Evolutionary conservation across 164 flowering plant genomes (phyloP), one percentile per base, ranked within the genome.

Genomic region (Aristolochia contorta): DNA sequence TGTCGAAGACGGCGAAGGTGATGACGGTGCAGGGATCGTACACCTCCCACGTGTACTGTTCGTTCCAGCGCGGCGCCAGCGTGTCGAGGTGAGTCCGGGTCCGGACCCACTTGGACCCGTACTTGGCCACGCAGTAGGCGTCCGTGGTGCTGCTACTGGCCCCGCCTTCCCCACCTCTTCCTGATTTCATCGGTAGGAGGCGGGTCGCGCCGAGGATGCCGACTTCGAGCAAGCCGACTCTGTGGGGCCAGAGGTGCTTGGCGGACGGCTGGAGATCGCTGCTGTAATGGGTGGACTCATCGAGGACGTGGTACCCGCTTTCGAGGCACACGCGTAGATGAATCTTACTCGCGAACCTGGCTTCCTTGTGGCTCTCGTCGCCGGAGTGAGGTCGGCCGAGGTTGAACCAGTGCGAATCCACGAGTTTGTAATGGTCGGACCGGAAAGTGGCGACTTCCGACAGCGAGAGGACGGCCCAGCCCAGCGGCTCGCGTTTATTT

Each of bases 1-100:
- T 87, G 62, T 90, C 90, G 58, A 90, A 85, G 13, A 90, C 95
- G 0, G 86, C 92, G 30, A 90, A 47, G 21, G 97, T 87, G 73
- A 90, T 80, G 13, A 87, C 97, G 13, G 97, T 90, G 66, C 92
- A 90, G 0, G 92, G 91, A 58, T 90, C 97, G 56, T 73, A 55
- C 6, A 90, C 95, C 45, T 85, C 88, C 97, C 97, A 90, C 12
- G 90, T 87, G 70, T 87, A 87, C 75, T 90, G 95, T 77, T 90
- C 95, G 47, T 90, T 77, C 97, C 97, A 90, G 1, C 73, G 67
- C 47, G 97, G 97, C 20, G 63, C 20, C 43, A 82, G 67, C 0
- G 81, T 79, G 77, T 85, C 78, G 18, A 89, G 74, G 2, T 81
- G 73, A 0, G 95, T 90, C 60, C 97, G 64, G 47, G 95, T 90